Evolutionary conservation across 768 basidiomycete species (phyloP).

Genomic region (Tephrocybe sp.): DNA sequence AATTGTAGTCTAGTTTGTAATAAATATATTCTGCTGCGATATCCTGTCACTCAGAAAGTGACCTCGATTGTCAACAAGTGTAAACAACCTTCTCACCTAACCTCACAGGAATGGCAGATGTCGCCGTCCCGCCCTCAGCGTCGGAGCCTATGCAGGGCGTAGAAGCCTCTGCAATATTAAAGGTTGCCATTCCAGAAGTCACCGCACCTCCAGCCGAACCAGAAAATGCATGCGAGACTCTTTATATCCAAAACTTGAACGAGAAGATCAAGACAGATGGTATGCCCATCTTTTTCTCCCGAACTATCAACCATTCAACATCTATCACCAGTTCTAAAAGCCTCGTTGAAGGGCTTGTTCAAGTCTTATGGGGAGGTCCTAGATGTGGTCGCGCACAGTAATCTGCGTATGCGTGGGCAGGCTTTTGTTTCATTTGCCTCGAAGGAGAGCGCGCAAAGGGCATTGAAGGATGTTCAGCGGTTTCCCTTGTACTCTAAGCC

Average conservation of each 20-base stretch:
- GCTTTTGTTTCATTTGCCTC: conserved; percentile 94
- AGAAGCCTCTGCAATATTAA: conserved; percentile 14
- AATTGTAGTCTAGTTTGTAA: neutral
- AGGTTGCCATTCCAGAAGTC: conserved; percentile 10
- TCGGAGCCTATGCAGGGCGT: conserved; percentile 34
- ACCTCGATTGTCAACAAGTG: conserved; percentile 2
- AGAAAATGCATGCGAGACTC: conserved; percentile 72
- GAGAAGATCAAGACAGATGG: conserved; percentile 88
- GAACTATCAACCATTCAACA: neutral
- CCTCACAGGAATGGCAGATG: conserved; percentile 26
- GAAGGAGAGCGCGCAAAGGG: conserved; percentile 80
- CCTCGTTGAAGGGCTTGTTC: conserved; percentile 86
- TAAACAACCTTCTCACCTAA: conserved; percentile 15
- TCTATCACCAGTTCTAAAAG: conserved; percentile 69
- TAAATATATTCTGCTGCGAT: too few relatives aligned
- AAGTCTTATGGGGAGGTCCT: conserved; percentile 91
- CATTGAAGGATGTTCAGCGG: conserved; percentile 88
- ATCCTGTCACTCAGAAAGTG: too few relatives aligned
- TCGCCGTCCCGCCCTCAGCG: conserved; percentile 25
- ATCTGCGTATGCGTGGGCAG: conserved; percentile 97
- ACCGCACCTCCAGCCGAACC: conserved; percentile 28
- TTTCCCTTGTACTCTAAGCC: conserved; percentile 97
- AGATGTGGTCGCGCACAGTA: conserved; percentile 93
- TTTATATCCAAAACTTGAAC: conserved; percentile 96
- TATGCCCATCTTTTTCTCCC: conserved; percentile 23